Evolutionary conservation across 2,329 filamentous ascomycete species (phyloP).

Genomic region (Pseudopyricularia javanii): DNA sequence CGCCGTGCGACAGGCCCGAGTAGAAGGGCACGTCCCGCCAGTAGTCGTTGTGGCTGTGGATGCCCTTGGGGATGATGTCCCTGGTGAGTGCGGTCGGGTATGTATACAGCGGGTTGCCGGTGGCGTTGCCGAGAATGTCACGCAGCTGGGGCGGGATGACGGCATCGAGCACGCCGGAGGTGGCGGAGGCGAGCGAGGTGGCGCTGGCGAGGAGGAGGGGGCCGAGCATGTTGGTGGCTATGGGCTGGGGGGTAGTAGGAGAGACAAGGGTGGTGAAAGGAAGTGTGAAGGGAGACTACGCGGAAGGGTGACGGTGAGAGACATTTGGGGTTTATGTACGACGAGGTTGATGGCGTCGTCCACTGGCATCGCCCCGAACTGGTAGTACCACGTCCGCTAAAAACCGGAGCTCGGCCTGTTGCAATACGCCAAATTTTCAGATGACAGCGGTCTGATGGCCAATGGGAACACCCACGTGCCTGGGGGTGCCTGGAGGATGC

Average conservation of each 20-base stretch:
- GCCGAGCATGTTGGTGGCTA: neutral
- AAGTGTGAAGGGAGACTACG: neutral
- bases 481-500: neutral
- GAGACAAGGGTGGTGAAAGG: neutral
- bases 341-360: no score
- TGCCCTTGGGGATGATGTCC: slow-evolving; percentile 39
- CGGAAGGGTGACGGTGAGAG: no score
- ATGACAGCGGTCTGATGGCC: neutral
- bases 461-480: neutral
- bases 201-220: neutral
- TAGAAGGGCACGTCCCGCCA: slow-evolving; percentile 52
- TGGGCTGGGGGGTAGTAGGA: neutral
- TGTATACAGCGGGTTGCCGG: slow-evolving; percentile 24
- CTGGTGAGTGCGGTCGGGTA: slow-evolving; percentile 40
- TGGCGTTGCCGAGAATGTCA: slow-evolving; percentile 10
- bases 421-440: neutral
- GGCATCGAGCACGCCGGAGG: slow-evolving; percentile 7
- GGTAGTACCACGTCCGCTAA: no score
- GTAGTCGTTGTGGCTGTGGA: slow-evolving; percentile 62
- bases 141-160: slow-evolving; percentile 4
- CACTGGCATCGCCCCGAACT: no score
- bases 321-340: no score
- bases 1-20: slow-evolving; percentile 46
- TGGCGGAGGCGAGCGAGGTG: neutral
- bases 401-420: neutral